Evolutionary conservation across 495 filamentous ascomycete species (phyloP).

Genomic region (Tricharina praecox): DNA sequence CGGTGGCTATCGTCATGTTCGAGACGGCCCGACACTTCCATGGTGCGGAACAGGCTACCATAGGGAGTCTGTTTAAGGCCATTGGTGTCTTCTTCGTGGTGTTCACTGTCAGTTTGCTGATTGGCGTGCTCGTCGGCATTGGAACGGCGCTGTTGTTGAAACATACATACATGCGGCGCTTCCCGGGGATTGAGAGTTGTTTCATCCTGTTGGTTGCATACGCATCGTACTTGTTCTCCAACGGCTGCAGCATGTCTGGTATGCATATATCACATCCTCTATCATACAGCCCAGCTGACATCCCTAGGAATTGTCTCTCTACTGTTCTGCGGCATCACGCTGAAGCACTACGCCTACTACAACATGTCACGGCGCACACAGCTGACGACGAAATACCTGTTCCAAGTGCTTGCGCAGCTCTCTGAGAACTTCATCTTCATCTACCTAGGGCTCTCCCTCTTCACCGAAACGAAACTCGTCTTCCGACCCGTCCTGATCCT

Average conservation of each 20-base stretch:
- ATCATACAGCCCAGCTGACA: neutral
- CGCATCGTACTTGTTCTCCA: constrained; percentile 91
- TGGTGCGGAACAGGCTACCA: constrained; percentile 33
- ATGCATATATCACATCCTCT: constrained; percentile 23
- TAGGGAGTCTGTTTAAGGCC: constrained; percentile 64
- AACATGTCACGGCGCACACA: constrained; percentile 98
- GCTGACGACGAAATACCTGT: constrained; percentile 93
- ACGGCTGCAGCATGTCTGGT: constrained; percentile 89
- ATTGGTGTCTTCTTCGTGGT: constrained; percentile 87
- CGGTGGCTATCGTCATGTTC: constrained; percentile 94
- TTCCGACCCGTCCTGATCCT: constrained; percentile 96
- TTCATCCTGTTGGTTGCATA: constrained; percentile 86
- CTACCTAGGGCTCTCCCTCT: constrained; percentile 83
- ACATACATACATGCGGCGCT: constrained; percentile 77
- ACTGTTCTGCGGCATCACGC: constrained; percentile 90
- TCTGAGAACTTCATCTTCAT: constrained; percentile 99
- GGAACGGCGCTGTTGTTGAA: constrained; percentile 74
- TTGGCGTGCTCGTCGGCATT: constrained; percentile 75
- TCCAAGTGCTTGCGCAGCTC: constrained; percentile 83
- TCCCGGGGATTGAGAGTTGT: constrained; percentile 93
- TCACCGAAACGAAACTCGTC: constrained; percentile 69
- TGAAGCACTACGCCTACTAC: constrained; percentile 98
- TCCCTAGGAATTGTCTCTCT: constrained; percentile 78
- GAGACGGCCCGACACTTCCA: constrained; percentile 88
- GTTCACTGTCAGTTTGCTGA: constrained; percentile 84